Base-by-base conservation (phyloP, 2,329 filamentous ascomycete species). In the Colletotrichum sp. region DNA sequence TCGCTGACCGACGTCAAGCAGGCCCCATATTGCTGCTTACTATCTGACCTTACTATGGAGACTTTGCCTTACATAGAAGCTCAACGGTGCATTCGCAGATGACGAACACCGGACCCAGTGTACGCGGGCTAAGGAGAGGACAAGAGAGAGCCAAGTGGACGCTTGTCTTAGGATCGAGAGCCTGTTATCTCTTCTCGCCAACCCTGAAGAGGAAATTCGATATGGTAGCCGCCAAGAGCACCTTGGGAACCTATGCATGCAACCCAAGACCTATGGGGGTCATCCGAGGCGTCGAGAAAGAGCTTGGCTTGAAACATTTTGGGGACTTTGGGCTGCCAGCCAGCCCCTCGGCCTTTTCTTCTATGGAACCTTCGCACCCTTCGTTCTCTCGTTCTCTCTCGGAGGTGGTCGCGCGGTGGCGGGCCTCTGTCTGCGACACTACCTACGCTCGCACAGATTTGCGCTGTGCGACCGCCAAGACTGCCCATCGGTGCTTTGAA, bases 161-260 rank as follows among this genome's bases (percentile, higher is more conserved):
- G 36, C 57, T 34, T 54, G 67, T 57, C 61, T 66, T 63, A 16
- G 34, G 11, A 7, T 8, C 29, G 62, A 21, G 47, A 73, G 71
- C 68, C 27, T 71, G 62, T 66, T 71, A 66, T 71, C 68, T 63
- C 47, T 54, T 29, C 43, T 63, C 57, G 43, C 62, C 62, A 57
- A 63, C 38, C 71, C 62, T 7, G 21, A 73, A 55, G 54, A 47
- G 61, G 67, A 73, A 66, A 63, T 62, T 63, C n/a, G 34, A 51
- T 63, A 71, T 62, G 62, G 27, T 54, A 29, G 67, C 43, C n/a
- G 55, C 57, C 62, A 71, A 73, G 43, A 62, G 33, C 27, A 12
- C 68, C 57, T 36, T 63, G 62, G 15, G n/a, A 21, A 43, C 31
- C 18, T 24, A 70, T 73, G 68, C 69, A 58, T 73, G 68, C 62